These are phyloP conservation scores for Cynara cardunculus DNA, from an alignment of 129 eudicot genomes.

Conservation along the genomic window DNA sequence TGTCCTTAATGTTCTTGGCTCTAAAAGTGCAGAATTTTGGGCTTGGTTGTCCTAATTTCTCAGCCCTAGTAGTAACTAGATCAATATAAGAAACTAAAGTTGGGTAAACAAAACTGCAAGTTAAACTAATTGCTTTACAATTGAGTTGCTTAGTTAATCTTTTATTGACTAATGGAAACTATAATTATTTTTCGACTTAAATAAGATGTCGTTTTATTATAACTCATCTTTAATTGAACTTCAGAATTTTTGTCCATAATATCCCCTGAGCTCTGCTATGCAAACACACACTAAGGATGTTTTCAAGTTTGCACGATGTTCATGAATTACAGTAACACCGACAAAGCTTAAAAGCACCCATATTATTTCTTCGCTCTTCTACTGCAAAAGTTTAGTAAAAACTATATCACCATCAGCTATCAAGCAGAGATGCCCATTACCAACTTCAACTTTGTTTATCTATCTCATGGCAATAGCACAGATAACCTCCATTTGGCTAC, in stretches of 20 bases:
- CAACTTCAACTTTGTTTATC: background rate
- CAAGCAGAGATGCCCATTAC: slow-evolving; percentile 2
- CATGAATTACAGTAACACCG: background rate
- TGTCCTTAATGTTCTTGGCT: background rate
- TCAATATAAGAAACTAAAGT: background rate
- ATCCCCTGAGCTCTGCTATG: background rate
- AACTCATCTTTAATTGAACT: background rate
- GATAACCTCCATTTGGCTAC: slow-evolving; percentile 8
- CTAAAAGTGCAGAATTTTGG: background rate
- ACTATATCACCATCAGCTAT: background rate
- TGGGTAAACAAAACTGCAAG: background rate
- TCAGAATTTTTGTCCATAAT: background rate
- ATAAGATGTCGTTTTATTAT: background rate
- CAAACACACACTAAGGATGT: background rate
- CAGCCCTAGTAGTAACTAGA: slow-evolving; percentile 4
- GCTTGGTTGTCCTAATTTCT: background rate
- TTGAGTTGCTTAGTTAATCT: background rate
- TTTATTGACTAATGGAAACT: background rate
- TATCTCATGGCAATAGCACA: slow-evolving; percentile 11
- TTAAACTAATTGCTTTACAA: slow-evolving; percentile 1
- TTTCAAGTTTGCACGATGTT: background rate
- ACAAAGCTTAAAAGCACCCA: background rate
- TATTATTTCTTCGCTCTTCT: background rate
- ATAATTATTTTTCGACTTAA: background rate
- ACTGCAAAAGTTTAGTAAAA: background rate